Evolutionary conservation across 345 rosid species (phyloP), one percentile per base, ranked within the genome.

Genomic region (Streptanthus diversifolius): DNA sequence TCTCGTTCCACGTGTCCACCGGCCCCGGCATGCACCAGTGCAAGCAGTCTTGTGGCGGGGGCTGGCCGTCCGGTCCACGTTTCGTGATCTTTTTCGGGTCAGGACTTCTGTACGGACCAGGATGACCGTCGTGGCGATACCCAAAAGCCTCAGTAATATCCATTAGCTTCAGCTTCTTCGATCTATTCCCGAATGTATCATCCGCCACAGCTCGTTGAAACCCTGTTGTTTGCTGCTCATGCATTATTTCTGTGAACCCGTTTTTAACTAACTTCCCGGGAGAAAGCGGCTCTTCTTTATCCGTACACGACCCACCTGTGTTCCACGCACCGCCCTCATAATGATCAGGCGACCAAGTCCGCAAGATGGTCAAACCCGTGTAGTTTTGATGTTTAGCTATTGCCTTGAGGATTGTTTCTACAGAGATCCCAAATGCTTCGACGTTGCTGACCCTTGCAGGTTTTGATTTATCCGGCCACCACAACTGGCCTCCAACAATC

Each of bases 1-100:
- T 71, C 70, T 93, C 98, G 37, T 93, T 93, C 97, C 98, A 93
- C 22, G 86, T 85, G 59, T 93, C 98, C 3, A 93, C 91, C 0
- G 97, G 96, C 44, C 98, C 98, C 2, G 97, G 96, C 98, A 93
- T 90, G 88, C 97, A 93, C 98, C 98, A 93, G 71, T 93, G 98
- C 66, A 93, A 79, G 82, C 98, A 93, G 74, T 93, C 97, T 79
- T 93, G 97, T 0, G 97, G 96, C 0, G 97, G 97, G 8, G 98
- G 98, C 84, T 53, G 82, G 62, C 97, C 97, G 47, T 86, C 86
- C 0, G 92, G 87, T 12, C 97, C 84, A 3, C 96, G 93, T 80
- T 87, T 83, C 8, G 93, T 88, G 58, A 82, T 78, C 83, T 89
- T 90, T 47, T 90, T 84, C 8, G 98, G 98, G 73, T 90, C 97